phyloP scores from a whole-genome alignment of 1,139 yeast genomes.

The Saccharomyces hybrid region DNA sequence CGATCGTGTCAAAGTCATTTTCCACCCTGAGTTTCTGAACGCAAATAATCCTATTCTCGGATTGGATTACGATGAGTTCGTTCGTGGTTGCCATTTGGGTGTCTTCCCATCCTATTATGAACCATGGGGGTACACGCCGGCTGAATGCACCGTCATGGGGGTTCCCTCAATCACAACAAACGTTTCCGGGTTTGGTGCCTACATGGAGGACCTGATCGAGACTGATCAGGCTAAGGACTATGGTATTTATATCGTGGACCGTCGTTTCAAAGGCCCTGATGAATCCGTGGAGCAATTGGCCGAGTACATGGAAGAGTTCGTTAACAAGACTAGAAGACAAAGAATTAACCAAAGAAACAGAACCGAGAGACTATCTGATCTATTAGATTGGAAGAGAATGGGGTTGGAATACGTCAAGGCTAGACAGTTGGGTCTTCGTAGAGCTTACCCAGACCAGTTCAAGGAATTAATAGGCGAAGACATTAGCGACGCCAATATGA shows the following conservation, averaged over 20 bases:
- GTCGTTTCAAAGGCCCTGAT: slow-evolving; percentile 88
- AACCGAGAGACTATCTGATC: slow-evolving; percentile 86
- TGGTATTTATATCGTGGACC: slow-evolving; percentile 96
- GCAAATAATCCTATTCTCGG: slow-evolving; percentile 92
- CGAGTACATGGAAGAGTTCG: slow-evolving; percentile 83
- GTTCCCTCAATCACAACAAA: slow-evolving; percentile 95
- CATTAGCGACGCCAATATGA: slow-evolving; percentile 25
- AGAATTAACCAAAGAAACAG: slow-evolving; percentile 97
- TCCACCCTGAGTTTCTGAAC: slow-evolving; percentile 95
- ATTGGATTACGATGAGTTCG: slow-evolving; percentile 93
- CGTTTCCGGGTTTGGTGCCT: slow-evolving; percentile 92
- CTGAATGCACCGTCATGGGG: slow-evolving; percentile 98
- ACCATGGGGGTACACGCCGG: slow-evolving; percentile 99
- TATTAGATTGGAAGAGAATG: slow-evolving; percentile 97
- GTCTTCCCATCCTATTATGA: slow-evolving; percentile 98
- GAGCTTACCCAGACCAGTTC: slow-evolving; percentile 90
- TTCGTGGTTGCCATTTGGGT: slow-evolving; percentile 96
- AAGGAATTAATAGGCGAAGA: slow-evolving; percentile 40
- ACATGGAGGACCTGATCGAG: slow-evolving; percentile 95
- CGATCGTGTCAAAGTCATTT: slow-evolving; percentile 89
- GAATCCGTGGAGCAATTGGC: slow-evolving; percentile 90
- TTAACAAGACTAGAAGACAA: slow-evolving; percentile 87
- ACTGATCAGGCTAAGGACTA: slow-evolving; percentile 70
- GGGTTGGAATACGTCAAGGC: slow-evolving; percentile 95
- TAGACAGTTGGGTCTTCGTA: slow-evolving; percentile 79